A percentile compares a stretch with the other conserved stretches of the same genome.
Evolutionary conservation across 2,329 filamentous ascomycete species (phyloP).

Genomic region (Pseudogymnoascus sp.): DNA sequence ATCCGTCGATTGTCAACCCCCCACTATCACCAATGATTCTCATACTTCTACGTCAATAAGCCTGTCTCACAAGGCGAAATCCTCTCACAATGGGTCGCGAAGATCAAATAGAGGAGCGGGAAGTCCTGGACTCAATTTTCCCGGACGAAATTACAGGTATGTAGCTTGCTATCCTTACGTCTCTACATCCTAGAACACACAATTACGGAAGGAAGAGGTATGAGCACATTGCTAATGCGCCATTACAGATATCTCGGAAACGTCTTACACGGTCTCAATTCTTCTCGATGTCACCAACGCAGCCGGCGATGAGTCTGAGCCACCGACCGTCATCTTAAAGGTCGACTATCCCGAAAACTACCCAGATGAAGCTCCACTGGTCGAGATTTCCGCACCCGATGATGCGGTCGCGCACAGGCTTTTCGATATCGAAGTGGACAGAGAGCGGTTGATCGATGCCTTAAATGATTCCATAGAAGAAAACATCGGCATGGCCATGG

Average conservation of each 20-base stretch:
- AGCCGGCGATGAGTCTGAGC: slow-evolving; percentile 54
- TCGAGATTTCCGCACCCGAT: slow-evolving; percentile 70
- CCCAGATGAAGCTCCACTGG: slow-evolving; percentile 75
- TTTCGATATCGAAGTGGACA: slow-evolving; percentile 77
- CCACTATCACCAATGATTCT: slow-evolving; percentile 8
- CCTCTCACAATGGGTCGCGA: slow-evolving; percentile 56
- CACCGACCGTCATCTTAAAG: slow-evolving; percentile 69
- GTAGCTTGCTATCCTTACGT: slow-evolving; percentile 16
- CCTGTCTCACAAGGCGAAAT: slow-evolving; percentile 6
- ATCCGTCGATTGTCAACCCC: slow-evolving; percentile 3
- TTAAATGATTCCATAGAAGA: slow-evolving; percentile 76
- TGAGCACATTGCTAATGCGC: background rate
- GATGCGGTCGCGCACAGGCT: slow-evolving; percentile 63
- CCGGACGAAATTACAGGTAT: slow-evolving; percentile 91
- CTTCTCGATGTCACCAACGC: slow-evolving; percentile 69
- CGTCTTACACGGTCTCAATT: slow-evolving; percentile 79
- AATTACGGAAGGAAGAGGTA: background rate
- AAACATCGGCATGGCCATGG: slow-evolving; percentile 94
- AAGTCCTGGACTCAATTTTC: slow-evolving; percentile 97
- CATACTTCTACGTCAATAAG: slow-evolving; percentile 8
- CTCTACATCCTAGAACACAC: background rate
- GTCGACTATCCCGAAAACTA: slow-evolving; percentile 87
- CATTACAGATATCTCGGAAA: slow-evolving; percentile 68
- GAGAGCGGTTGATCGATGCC: slow-evolving; percentile 61
- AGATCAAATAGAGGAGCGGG: slow-evolving; percentile 91